Conservation (phyloP, 441 rosid species). For the Melastoma candidum region DNA sequence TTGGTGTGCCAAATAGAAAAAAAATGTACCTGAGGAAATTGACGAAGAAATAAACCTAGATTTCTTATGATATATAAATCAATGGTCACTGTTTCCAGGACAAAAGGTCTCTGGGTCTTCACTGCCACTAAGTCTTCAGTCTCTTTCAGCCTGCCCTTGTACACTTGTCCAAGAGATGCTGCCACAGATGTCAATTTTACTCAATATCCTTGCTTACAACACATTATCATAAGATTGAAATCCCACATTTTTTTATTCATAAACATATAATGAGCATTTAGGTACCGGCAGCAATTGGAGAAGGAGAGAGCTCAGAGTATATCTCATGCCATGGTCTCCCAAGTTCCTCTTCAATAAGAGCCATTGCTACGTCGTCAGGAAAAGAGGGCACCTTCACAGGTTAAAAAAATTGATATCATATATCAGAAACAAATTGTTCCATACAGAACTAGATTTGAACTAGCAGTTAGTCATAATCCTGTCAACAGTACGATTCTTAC, state of each 20-base stretch:
- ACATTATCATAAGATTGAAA: no score
- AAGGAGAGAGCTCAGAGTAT: slow-evolving; percentile 88
- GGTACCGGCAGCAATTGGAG: slow-evolving; percentile 95
- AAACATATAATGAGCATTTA: slow-evolving; percentile 4
- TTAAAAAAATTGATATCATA: slow-evolving; percentile 3
- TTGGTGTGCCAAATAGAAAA: not conserved
- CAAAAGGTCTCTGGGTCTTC: slow-evolving; percentile 96
- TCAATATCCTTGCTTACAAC: slow-evolving; percentile 1
- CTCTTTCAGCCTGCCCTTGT: slow-evolving; percentile 82
- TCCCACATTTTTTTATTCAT: no score
- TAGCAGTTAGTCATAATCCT: no score
- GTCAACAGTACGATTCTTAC: no score
- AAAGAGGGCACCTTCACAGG: slow-evolving; percentile 86
- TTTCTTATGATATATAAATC: slow-evolving; percentile 81
- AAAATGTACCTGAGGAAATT: slow-evolving; percentile 79
- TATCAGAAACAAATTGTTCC: not conserved
- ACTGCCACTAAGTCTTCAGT: slow-evolving; percentile 94
- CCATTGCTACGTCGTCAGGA: slow-evolving; percentile 98
- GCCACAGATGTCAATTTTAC: slow-evolving; percentile 23
- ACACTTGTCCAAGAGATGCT: slow-evolving; percentile 98
- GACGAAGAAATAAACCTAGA: slow-evolving; percentile 72
- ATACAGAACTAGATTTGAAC: no score
- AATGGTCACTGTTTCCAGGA: slow-evolving; percentile 93
- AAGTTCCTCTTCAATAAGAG: slow-evolving; percentile 87
- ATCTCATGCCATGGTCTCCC: slow-evolving; percentile 82